Conservation (phyloP, 2,329 filamentous ascomycete species). For the Penicillium sp. region DNA sequence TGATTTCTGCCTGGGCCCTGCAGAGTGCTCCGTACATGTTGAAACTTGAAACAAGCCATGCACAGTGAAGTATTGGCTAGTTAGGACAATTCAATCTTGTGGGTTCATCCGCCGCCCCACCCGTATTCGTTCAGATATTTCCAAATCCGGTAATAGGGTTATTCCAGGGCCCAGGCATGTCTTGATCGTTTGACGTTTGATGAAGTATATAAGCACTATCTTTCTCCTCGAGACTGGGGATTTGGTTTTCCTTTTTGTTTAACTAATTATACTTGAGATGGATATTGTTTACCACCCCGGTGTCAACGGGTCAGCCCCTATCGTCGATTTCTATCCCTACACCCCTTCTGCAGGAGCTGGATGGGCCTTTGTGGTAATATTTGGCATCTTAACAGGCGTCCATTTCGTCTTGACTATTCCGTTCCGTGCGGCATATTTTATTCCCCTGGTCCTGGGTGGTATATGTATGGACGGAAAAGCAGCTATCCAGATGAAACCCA, state of each 20-base stretch:
- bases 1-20: no score
- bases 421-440: conserved; percentile 33
- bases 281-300: conserved; percentile 30
- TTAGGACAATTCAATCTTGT: conserved; percentile 11
- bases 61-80: neutral
- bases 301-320: conserved; percentile 27
- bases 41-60: neutral
- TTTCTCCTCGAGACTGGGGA: no score
- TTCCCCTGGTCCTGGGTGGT: conserved; percentile 34
- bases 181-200: no score
- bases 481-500: neutral
- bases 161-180: no score
- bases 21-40: no score
- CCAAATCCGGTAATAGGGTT: conserved; percentile 18
- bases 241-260: no score
- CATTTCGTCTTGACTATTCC: conserved; percentile 31
- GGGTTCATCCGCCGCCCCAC: conserved; percentile 11
- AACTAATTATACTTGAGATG: conserved; percentile 24
- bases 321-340: conserved; percentile 36
- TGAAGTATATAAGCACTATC: no score
- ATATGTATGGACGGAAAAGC: conserved; percentile 26
- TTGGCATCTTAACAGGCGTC: conserved; percentile 26
- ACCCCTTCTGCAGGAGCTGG: conserved; percentile 31
- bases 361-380: conserved; percentile 33
- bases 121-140: conserved; percentile 29